These are phyloP conservation scores for Lactuca saligna DNA, from an alignment of 129 eudicot species.

Conservation along the genomic window DNA sequence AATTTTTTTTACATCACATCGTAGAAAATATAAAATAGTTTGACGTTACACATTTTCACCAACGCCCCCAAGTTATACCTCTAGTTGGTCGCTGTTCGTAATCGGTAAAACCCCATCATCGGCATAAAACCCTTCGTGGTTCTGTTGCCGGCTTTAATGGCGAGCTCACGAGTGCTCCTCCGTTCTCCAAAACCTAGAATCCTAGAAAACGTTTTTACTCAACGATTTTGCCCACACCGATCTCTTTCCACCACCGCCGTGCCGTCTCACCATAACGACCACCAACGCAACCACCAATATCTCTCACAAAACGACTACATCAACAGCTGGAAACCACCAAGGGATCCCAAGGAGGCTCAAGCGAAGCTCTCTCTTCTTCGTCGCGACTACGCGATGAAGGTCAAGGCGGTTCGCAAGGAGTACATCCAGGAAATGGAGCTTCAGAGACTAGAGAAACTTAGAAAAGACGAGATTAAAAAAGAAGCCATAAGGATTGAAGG, in stretches of 20 bases:
- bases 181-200: conserved; percentile 20
- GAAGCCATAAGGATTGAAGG: conserved; percentile 59
- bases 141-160: conserved; percentile 21
- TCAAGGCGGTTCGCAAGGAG: conserved; percentile 53
- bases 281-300: conserved; percentile 47
- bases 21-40: too few relatives aligned
- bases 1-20: too few relatives aligned
- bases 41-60: too few relatives aligned
- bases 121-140: conserved; percentile 5
- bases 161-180: conserved; percentile 25
- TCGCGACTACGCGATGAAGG: conserved; percentile 57
- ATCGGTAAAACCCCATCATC: neutral
- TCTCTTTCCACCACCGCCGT: conserved; percentile 23
- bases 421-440: conserved; percentile 71
- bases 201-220: conserved; percentile 1
- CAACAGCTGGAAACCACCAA: conserved; percentile 61
- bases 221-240: conserved; percentile 26
- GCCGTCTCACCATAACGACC: conserved; percentile 42
- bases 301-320: conserved; percentile 43
- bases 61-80: too few relatives aligned
- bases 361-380: conserved; percentile 49
- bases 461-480: conserved; percentile 54
- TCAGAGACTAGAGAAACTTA: conserved; percentile 51
- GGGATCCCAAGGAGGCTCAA: conserved; percentile 56
- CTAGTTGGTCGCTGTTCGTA: neutral